These are phyloP conservation scores for Iberis amara DNA, from an alignment of 441 rosid genomes.

Conservation along the genomic window DNA sequence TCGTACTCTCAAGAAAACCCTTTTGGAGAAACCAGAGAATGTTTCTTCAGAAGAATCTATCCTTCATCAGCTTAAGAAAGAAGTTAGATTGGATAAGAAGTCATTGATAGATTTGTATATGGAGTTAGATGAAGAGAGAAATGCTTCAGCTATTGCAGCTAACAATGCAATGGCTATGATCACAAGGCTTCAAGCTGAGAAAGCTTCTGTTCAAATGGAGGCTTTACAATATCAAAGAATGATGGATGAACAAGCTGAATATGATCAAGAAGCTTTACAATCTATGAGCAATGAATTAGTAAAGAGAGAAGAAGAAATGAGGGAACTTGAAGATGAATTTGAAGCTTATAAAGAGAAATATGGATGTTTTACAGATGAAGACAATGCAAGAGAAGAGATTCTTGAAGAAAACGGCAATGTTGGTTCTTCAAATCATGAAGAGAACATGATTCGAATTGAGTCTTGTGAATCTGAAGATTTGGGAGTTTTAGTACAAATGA, in stretches of 20 bases:
- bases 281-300: constrained; percentile 40
- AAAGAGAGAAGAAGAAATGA: constrained; percentile 64
- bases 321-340: constrained; percentile 56
- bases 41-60: constrained; percentile 42
- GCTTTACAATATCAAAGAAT: constrained; percentile 95
- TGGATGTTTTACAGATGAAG: constrained; percentile 47
- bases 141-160: constrained; percentile 88
- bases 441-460: too few relatives aligned
- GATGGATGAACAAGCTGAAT: constrained; percentile 98
- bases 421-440: constrained; percentile 24
- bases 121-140: constrained; percentile 93
- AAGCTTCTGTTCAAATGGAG: constrained; percentile 94
- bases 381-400: constrained; percentile 30
- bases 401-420: constrained; percentile 15
- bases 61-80: constrained; percentile 54
- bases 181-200: constrained; percentile 81
- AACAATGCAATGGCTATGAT: constrained; percentile 97
- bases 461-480: too few relatives aligned
- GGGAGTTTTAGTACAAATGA: too few relatives aligned
- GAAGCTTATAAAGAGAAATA: constrained; percentile 50
- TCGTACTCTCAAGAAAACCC: constrained; percentile 39
- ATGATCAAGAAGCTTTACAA: constrained; percentile 75
- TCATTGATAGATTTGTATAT: constrained; percentile 69
- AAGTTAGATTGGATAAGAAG: constrained; percentile 71
- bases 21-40: constrained; percentile 46